Evolutionary conservation across 768 basidiomycete species (phyloP).

Genomic region (Phlebiopsis gigantea): DNA sequence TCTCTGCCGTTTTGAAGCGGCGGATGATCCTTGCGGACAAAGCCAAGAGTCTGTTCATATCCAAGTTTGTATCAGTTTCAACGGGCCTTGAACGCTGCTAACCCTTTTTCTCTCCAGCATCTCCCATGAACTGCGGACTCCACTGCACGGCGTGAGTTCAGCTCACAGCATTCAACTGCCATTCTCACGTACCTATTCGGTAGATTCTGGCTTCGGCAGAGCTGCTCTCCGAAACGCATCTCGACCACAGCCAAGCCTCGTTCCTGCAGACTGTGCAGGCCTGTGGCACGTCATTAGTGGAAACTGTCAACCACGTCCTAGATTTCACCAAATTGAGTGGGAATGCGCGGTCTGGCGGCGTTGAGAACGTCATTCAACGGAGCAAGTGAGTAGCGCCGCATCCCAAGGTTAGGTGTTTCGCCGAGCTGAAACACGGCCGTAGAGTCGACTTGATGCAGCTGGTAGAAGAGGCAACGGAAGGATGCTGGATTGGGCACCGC

Average conservation of each 20-base stretch:
- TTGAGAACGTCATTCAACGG: slow-evolving; percentile 68
- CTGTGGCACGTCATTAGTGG: slow-evolving; percentile 91
- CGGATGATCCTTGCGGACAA: slow-evolving; percentile 94
- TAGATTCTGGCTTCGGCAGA: slow-evolving; percentile 91
- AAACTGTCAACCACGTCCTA: slow-evolving; percentile 94
- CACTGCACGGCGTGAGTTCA: slow-evolving; percentile 73
- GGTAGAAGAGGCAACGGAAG: slow-evolving; percentile 86
- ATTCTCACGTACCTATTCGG: not conserved
- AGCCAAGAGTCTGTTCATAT: slow-evolving; percentile 88
- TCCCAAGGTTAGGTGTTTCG: not conserved
- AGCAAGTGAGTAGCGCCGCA: slow-evolving; percentile 38
- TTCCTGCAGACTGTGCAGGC: slow-evolving; percentile 93
- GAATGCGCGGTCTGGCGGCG: slow-evolving; percentile 71
- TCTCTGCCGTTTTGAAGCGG: slow-evolving; percentile 88
- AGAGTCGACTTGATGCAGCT: slow-evolving; percentile 76
- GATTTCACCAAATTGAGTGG: slow-evolving; percentile 96
- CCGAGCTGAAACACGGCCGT: not conserved
- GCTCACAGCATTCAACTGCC: not conserved
- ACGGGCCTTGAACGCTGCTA: not conserved
- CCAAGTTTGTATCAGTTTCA: slow-evolving; percentile 51
- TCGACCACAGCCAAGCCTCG: slow-evolving; percentile 76
- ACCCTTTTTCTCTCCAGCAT: slow-evolving; percentile 43
- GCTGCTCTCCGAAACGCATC: slow-evolving; percentile 76
- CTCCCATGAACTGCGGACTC: slow-evolving; percentile 87
- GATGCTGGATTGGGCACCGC: slow-evolving; percentile 90